Evolutionary conservation across 441 rosid species (phyloP).

Genomic region (Arabidopsis lyrata): DNA sequence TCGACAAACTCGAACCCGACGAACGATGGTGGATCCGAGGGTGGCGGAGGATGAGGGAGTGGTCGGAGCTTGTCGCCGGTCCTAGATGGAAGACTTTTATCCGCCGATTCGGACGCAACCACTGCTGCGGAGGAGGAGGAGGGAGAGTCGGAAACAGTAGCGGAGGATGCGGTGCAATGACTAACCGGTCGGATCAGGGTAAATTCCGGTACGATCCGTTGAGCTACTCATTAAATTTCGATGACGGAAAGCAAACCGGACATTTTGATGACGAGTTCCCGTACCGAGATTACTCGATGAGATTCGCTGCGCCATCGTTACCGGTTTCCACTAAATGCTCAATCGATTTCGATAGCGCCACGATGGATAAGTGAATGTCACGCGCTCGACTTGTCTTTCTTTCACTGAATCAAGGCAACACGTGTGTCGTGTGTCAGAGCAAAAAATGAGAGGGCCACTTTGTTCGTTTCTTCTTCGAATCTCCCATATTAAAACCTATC

Average conservation of each 20-base stretch:
- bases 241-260: slow-evolving; percentile 55
- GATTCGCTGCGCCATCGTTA: slow-evolving; percentile 54
- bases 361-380: neutral
- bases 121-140: slow-evolving; percentile 44
- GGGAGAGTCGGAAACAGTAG: neutral
- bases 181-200: slow-evolving; percentile 2
- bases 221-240: slow-evolving; percentile 73
- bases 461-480: neutral
- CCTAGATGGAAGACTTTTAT: slow-evolving; percentile 68
- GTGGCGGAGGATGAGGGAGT: slow-evolving; percentile 63
- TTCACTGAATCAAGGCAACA: no score
- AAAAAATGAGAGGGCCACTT: neutral
- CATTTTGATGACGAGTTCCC: slow-evolving; percentile 50
- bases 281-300: slow-evolving; percentile 61
- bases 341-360: slow-evolving; percentile 50
- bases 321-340: slow-evolving; percentile 56
- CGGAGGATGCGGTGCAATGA: neutral
- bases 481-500: neutral
- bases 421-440: neutral
- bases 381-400: neutral
- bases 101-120: slow-evolving; percentile 49
- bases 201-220: slow-evolving; percentile 62
- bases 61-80: slow-evolving; percentile 66
- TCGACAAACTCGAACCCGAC: slow-evolving; percentile 16
- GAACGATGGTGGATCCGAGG: slow-evolving; percentile 62